These are phyloP conservation scores for Cyberlindnera galapagoensis DNA, from an alignment of 805 yeast species.

Conservation along the genomic window DNA sequence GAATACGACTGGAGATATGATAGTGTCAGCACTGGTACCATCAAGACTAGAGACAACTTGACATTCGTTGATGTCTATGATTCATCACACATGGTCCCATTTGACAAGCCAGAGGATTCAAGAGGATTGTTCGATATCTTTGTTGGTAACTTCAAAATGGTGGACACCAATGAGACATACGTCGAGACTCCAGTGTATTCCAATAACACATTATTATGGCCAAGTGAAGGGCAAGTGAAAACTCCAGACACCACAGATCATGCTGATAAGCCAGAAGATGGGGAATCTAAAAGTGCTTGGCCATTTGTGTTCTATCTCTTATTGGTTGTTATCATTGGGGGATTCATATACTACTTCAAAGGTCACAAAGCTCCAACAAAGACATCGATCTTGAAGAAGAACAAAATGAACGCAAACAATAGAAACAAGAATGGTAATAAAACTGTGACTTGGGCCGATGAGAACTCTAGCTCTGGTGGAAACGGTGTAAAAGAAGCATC, in stretches of 20 bases:
- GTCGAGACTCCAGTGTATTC: constrained; percentile 23
- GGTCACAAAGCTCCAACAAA: constrained; percentile 13
- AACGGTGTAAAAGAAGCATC: constrained; percentile 9
- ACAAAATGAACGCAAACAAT: constrained; percentile 9
- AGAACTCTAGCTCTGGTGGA: constrained; percentile 18
- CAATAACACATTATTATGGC: constrained; percentile 4
- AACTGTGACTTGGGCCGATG: constrained; percentile 34
- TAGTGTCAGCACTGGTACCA: constrained; percentile 34
- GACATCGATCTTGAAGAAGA: constrained; percentile 16
- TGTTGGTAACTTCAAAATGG: constrained; percentile 19
- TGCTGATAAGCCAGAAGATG: constrained; percentile 4
- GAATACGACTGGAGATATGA: constrained; percentile 41
- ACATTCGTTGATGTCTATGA: constrained; percentile 68
- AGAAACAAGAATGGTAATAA: constrained; percentile 17
- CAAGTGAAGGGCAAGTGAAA: constrained; percentile 5
- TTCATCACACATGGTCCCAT: constrained; percentile 93
- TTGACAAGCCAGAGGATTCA: constrained; percentile 63
- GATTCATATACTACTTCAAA: constrained; percentile 12
- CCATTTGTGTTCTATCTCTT: constrained; percentile 21
- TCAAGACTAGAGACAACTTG: constrained; percentile 59
- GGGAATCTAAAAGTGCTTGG: constrained; percentile 13
- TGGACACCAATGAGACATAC: constrained; percentile 13
- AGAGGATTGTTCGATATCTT: constrained; percentile 62
- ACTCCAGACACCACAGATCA: constrained; percentile 2
- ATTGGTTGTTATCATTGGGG: constrained; percentile 17